Evolutionary conservation across 768 basidiomycete species (phyloP), one percentile per base, ranked within the genome.

Genomic region (Chalciporus chontae): DNA sequence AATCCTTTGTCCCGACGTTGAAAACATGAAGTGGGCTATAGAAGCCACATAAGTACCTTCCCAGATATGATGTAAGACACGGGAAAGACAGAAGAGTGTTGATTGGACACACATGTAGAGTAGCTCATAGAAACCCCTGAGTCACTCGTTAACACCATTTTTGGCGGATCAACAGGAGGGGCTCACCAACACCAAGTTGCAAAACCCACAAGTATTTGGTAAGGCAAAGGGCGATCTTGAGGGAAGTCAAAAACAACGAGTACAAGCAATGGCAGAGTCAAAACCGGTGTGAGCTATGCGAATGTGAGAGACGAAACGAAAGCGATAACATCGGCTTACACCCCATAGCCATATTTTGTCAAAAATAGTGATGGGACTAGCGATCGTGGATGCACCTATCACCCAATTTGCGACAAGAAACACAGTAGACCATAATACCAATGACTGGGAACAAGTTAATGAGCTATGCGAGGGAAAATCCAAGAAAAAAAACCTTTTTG

Each of bases 171-270:
- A 43, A 4, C 19, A 40, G 13, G 40, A 53, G 18, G 24, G 19
- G 61, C 73, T 51, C 56, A 80, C 87, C 85, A 87, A 52, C 69
- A 71, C 85, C 85, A 88, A 15, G 80, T 76, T 2, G 84, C 77
- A 42, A 76, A 63, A 4, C 74, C 66, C 15, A 89, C 68, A 40
- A 78, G 71, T n/a, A 72, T 43, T 67, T 91, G 90, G 64, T 88
- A 90, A 5, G 77, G 64, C 24, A 70, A 65, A 13, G 72, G 71
- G 17, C 78, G 74, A 52, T 84, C 78, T 38, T 84, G 74, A 2
- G 88, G 89, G 73, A 80, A 83, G 71, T 92, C 84, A 59, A 78
- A 84, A 47, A 84, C 71, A 48, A 90, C 77, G 73, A 89, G 75
- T 44, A 64, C 77, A 71, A 81, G 62, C 31, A 90, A 69, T 1